Evolutionary conservation across 129 eudicot genomes (phyloP), one percentile per base, ranked within the genome.

Genomic region (Ambrosia artemisiifolia): DNA sequence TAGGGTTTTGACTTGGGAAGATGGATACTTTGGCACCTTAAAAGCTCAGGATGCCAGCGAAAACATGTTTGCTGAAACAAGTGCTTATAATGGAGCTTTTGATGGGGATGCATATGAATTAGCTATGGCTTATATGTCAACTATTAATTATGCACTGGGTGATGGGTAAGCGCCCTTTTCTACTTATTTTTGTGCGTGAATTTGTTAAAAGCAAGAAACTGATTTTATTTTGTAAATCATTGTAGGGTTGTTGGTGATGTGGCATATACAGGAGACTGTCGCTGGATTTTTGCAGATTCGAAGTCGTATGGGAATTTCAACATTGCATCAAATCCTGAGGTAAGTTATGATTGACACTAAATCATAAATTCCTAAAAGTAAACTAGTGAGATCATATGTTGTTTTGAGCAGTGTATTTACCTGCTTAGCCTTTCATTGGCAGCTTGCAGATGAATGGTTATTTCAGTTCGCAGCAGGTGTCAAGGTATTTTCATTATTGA

Each of bases 1-100:
- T 75, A 94, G 98, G 87, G 67, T 82, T 76, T 82, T 90, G 88
- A 80, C 62, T 38, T 85, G 88, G 88, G 98, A 94, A 77, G 98
- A 94, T 85, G 93, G 89, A 59, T 90, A 82, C 65, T 83, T 63
- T 84, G 83, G 82, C 72, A 77, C 48, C 69, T 55, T 60, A 47
- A 79, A 80, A 75, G 73, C 13, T 30, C 70, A 71, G 67, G 78
- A 75, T 65, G 71, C 89, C 61, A 48, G 46, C 53, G 74, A 54
- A 55, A 68, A 83, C 63, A 55, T 65, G 18, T 47, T 63, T 33
- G 82, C 77, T 35, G 85, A 70, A 71, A 69, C 72, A 72, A 70
- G 75, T 40, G 53, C 78, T 46, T 70, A 70, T 42, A 63, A 67
- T 69, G 87, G 65, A 73, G 46, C 65, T 68, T 54, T 65, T 55